These are phyloP conservation scores for Dentipellis fragilis DNA, from an alignment of 768 basidiomycete genomes.

Conservation along the genomic window DNA sequence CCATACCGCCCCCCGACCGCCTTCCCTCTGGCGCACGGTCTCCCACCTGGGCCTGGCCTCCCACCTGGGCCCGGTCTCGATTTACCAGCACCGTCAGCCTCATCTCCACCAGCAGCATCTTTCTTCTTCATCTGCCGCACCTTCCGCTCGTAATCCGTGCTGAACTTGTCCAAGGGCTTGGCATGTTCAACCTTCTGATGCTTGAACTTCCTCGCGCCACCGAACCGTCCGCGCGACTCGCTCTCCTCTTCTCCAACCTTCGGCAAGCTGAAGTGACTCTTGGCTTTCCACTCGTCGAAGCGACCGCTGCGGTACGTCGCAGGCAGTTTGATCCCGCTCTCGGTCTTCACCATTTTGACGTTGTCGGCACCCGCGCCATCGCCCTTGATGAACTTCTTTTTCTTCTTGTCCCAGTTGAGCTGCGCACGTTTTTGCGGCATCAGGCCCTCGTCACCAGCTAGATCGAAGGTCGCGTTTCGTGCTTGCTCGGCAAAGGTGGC, in stretches of 20 bases:
- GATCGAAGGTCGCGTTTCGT: constrained; percentile 67
- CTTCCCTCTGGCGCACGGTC: constrained; percentile 19
- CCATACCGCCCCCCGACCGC: constrained; percentile 33
- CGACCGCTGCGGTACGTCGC: constrained; percentile 89
- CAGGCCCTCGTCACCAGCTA: constrained; percentile 66
- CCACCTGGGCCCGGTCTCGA: constrained; percentile 1
- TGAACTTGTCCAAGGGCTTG: constrained; percentile 71
- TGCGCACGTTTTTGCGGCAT: constrained; percentile 50
- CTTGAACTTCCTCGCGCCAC: constrained; percentile 51
- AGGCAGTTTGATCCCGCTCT: constrained; percentile 85
- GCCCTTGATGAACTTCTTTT: constrained; percentile 87
- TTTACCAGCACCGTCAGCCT: background rate
- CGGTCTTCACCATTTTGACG: constrained; percentile 86
- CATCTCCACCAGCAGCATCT: constrained; percentile 21
- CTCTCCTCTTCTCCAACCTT: constrained; percentile 76
- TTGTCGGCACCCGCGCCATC: constrained; percentile 85
- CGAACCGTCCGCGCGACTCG: constrained; percentile 20
- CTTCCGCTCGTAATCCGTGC: constrained; percentile 68
- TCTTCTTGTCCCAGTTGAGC: constrained; percentile 91
- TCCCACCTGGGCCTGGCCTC: constrained; percentile 20
- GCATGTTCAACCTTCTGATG: constrained; percentile 56
- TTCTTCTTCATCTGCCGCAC: constrained; percentile 51
- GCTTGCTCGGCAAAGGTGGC: constrained; percentile 85
- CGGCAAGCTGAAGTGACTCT: constrained; percentile 63
- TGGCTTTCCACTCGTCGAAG: constrained; percentile 91